Conservation (phyloP, 345 rosid species). For the Erysimum cheiranthoides region DNA sequence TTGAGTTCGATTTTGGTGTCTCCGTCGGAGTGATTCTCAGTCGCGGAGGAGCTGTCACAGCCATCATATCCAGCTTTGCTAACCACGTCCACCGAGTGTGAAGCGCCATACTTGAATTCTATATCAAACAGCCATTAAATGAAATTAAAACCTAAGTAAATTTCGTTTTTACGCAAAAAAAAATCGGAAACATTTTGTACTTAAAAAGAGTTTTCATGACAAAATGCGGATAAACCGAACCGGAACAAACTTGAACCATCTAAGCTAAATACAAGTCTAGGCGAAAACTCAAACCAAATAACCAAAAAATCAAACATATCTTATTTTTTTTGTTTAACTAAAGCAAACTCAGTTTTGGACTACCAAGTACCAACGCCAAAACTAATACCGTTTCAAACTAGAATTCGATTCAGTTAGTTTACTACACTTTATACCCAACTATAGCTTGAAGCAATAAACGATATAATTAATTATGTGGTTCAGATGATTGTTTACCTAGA, state of each 20-base stretch:
- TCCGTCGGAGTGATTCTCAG: neutral
- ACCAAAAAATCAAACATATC: neutral
- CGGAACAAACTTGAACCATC: too few relatives aligned
- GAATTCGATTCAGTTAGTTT: neutral
- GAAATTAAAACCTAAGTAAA: neutral
- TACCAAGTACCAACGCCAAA: too few relatives aligned
- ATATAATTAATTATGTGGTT: neutral
- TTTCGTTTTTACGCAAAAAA: too few relatives aligned
- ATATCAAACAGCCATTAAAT: neutral
- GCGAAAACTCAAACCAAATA: too few relatives aligned
- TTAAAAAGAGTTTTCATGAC: neutral
- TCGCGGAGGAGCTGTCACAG: constrained; percentile 20
- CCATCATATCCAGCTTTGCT: constrained; percentile 35
- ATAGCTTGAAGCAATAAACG: neutral
- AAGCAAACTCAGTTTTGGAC: neutral
- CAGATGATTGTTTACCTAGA: constrained; percentile 35
- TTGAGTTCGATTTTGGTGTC: constrained; percentile 30
- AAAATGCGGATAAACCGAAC: too few relatives aligned
- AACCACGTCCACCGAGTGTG: constrained; percentile 41
- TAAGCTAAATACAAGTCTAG: too few relatives aligned
- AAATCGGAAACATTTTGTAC: too few relatives aligned
- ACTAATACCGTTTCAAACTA: neutral
- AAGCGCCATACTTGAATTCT: constrained; percentile 37
- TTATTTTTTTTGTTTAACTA: neutral
- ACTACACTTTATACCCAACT: neutral